Conservation (phyloP, 1,284 basidiomycete species). For the Xerocomus alliaceus region DNA sequence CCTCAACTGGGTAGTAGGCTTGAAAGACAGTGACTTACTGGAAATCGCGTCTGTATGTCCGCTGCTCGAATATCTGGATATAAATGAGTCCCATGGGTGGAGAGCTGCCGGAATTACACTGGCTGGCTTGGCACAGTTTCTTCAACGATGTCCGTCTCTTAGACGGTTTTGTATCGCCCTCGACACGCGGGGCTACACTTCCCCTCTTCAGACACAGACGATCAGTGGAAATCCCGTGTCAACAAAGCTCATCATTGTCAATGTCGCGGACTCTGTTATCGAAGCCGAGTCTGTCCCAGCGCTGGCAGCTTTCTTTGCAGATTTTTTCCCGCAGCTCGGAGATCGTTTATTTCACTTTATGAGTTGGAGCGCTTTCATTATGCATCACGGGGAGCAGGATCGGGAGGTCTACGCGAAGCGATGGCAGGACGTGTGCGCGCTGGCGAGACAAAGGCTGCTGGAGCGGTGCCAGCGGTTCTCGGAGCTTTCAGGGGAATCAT, state of each 20-base stretch:
- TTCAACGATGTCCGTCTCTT: too few species aligned
- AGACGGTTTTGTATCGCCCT: too few species aligned
- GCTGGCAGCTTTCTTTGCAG: not conserved
- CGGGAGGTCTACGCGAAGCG: not conserved
- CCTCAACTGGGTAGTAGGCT: not conserved
- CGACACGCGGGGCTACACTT: too few species aligned
- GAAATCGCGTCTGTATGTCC: not conserved
- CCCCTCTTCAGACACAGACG: too few species aligned
- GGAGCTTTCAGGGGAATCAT: not conserved
- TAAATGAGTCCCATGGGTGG: not conserved
- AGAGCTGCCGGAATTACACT: not conserved
- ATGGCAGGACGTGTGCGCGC: not conserved
- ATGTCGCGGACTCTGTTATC: not conserved
- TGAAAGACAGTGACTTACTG: conserved; percentile 4
- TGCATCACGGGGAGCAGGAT: not conserved
- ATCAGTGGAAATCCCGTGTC: too few species aligned
- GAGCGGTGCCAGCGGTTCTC: not conserved
- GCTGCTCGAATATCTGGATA: not conserved
- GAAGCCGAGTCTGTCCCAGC: not conserved
- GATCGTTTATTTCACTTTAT: not conserved
- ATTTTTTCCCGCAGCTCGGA: not conserved
- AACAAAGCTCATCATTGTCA: too few species aligned
- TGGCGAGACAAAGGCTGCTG: not conserved
- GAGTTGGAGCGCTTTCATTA: not conserved
- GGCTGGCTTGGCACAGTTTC: too few species aligned